Evolutionary conservation across 345 rosid species (phyloP).

Genomic region (Sonneratia caseolaris): DNA sequence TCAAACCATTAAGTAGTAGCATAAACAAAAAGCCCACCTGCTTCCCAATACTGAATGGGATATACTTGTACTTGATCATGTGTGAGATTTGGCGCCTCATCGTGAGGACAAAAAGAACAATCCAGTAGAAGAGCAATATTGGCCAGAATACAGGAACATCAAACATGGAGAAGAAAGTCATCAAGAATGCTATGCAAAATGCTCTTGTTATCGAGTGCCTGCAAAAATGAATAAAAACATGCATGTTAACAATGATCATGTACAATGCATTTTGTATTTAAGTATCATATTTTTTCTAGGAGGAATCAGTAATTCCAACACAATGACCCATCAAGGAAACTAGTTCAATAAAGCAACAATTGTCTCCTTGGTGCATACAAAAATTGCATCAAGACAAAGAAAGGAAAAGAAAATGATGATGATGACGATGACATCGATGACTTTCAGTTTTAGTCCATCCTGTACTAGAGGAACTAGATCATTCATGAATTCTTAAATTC

Average conservation of each 20-base stretch:
- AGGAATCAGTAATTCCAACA: not conserved
- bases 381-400: not conserved
- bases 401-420: not conserved
- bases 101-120: conserved; percentile 61
- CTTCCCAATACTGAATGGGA: conserved; percentile 63
- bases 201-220: conserved; percentile 82
- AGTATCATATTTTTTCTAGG: not conserved
- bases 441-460: not conserved
- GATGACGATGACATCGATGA: too few relatives aligned
- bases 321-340: not conserved
- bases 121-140: conserved; percentile 66
- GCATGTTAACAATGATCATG: not conserved
- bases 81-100: conserved; percentile 75
- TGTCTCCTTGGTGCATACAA: not conserved
- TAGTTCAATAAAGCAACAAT: not conserved
- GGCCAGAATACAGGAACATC: conserved; percentile 93
- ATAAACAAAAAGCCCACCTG: conserved; percentile 29
- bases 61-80: conserved; percentile 81
- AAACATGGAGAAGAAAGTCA: conserved; percentile 76
- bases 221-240: conserved; percentile 15
- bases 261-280: not conserved
- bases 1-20: not conserved
- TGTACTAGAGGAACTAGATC: not conserved
- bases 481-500: not conserved
- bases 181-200: conserved; percentile 55